Evolutionary conservation across 768 basidiomycete genomes (phyloP).

Genomic region (Termitomyces titanicus): DNA sequence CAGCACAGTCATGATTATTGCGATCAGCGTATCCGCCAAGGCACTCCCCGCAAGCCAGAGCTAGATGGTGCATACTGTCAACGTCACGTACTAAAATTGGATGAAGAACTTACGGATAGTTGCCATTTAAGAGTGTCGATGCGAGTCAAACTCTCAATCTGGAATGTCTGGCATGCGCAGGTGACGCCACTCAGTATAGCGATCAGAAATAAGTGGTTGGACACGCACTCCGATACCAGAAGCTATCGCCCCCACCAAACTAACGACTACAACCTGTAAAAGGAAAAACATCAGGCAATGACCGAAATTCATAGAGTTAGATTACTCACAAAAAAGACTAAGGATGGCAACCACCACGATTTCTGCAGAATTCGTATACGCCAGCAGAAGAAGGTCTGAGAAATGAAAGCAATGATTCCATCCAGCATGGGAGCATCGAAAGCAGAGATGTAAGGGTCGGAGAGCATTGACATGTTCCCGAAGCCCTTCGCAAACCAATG

Average conservation of each 20-base stretch:
- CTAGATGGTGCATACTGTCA: not conserved
- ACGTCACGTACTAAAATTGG: not conserved
- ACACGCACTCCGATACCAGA: constrained; percentile 7
- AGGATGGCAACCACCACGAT: not conserved
- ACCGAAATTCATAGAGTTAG: not conserved
- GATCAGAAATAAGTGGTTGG: not conserved
- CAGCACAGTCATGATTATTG: constrained; percentile 7
- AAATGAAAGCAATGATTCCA: not conserved
- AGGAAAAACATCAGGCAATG: not conserved
- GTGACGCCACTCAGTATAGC: not conserved
- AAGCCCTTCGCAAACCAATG: not conserved
- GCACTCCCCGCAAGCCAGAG: constrained; percentile 13
- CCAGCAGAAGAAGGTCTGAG: not conserved
- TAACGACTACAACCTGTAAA: constrained; percentile 1
- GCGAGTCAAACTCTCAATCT: not conserved
- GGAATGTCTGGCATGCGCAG: constrained; percentile 4
- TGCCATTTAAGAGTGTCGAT: constrained; percentile 10
- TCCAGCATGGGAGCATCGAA: not conserved
- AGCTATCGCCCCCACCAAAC: constrained; percentile 9
- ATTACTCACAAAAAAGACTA: not conserved
- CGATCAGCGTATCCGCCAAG: constrained; percentile 11
- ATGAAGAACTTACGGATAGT: constrained; percentile 6
- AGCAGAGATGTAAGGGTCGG: not conserved
- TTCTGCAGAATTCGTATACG: not conserved
- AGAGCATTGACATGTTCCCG: not conserved